Evolutionary conservation across 805 yeast species (phyloP).

Genomic region (Wickerhamomyces alni): DNA sequence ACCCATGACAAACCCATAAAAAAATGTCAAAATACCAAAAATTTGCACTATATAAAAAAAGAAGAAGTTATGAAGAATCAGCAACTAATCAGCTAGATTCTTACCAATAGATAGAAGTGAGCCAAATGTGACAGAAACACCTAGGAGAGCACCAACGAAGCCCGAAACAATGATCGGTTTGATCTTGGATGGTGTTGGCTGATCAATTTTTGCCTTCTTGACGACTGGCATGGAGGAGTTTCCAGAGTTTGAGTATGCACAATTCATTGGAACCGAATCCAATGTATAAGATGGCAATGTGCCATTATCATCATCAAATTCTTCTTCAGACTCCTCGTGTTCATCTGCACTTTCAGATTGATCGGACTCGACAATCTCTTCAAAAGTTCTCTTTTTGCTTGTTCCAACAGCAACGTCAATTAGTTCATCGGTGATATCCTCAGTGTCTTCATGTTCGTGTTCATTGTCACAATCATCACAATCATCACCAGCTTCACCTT

Average conservation of each 20-base stretch:
- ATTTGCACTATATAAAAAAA: neutral
- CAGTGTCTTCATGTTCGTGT: neutral
- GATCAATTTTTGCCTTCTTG: slow-evolving; percentile 1
- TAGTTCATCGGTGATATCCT: no score
- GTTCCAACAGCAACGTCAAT: no score
- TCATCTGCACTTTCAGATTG: neutral
- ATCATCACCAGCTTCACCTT: neutral
- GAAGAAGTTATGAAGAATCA: neutral
- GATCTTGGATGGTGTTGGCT: neutral
- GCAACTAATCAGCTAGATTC: neutral
- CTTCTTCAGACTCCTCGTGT: neutral
- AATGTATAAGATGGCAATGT: neutral
- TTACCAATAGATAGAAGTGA: slow-evolving; percentile 7
- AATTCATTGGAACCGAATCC: no score
- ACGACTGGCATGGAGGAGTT: no score
- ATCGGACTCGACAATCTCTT: neutral
- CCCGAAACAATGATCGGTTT: neutral
- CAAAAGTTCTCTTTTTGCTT: no score
- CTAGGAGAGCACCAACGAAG: slow-evolving; percentile 6
- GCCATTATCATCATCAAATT: slow-evolving; percentile 8
- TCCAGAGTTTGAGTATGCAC: no score
- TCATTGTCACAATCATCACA: neutral
- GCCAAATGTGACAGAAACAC: slow-evolving; percentile 10
- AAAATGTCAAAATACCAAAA: neutral
- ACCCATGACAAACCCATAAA: neutral